Conservation (phyloP, 2,329 filamentous ascomycete genomes). For the Paecilomyces formosus region DNA sequence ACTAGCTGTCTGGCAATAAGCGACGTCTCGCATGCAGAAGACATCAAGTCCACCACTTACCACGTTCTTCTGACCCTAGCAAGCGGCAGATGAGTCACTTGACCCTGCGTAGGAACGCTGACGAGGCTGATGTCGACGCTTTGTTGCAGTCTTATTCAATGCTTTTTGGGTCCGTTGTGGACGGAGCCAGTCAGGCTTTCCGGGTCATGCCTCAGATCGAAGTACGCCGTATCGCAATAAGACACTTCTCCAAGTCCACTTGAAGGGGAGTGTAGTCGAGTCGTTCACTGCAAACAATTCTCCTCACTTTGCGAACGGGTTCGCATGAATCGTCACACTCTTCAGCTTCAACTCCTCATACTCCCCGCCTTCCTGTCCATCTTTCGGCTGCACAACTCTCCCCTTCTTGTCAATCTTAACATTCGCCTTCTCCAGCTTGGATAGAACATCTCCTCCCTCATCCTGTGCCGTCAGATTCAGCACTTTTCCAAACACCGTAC, state of each 20-base stretch:
- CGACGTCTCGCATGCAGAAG: not conserved
- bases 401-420: slow-evolving; percentile 57
- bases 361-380: slow-evolving; percentile 22
- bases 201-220: not conserved
- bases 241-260: not conserved
- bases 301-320: slow-evolving; percentile 52
- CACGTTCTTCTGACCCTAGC: not conserved
- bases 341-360: slow-evolving; percentile 50
- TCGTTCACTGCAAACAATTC: not conserved
- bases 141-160: not conserved
- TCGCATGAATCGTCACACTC: slow-evolving; percentile 55
- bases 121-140: not conserved
- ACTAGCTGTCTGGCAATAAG: not conserved
- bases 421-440: slow-evolving; percentile 52
- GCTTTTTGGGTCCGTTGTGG: not conserved
- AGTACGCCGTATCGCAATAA: not conserved
- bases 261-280: not conserved
- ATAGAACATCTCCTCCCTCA: slow-evolving; percentile 37
- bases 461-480: slow-evolving; percentile 38
- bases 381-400: slow-evolving; percentile 42
- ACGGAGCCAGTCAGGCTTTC: not conserved
- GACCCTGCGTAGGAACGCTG: not conserved
- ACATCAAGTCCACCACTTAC: not conserved
- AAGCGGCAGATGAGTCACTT: not conserved
- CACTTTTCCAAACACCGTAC: slow-evolving; percentile 59